phyloP scores from a whole-genome alignment of 2,329 filamentous ascomycete genomes.

The Aspergillus quadrilineatus region DNA sequence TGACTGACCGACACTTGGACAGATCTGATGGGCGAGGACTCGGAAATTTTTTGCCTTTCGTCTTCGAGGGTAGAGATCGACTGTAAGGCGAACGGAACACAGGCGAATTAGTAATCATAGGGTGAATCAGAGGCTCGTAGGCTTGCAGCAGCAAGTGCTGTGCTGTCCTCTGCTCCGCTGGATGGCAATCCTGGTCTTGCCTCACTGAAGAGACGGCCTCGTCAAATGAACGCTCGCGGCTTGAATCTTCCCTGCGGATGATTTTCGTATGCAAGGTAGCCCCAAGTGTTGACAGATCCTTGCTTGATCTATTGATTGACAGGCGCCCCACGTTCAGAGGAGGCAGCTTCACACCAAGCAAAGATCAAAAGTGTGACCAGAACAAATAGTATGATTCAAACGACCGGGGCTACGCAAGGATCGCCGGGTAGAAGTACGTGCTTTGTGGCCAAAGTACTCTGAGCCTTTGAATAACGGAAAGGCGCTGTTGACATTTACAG shows the following conservation, averaged over 20 bases:
- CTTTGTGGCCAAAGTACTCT: not conserved
- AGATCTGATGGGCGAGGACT: not conserved
- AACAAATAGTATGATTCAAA: not conserved
- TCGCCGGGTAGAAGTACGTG: constrained; percentile 6
- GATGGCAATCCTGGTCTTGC: not conserved
- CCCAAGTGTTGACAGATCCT: not conserved
- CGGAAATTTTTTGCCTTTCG: too few species aligned
- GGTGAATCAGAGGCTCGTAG: not conserved
- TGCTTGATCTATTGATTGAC: constrained; percentile 7
- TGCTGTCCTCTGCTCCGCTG: not conserved
- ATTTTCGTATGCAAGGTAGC: not conserved
- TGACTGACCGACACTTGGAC: not conserved
- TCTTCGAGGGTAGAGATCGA: too few species aligned
- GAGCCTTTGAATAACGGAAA: not conserved
- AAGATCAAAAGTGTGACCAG: not conserved
- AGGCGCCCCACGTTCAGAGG: constrained; percentile 5
- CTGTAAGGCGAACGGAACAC: not conserved
- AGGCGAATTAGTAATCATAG: not conserved
- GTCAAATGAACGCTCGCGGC: not conserved
- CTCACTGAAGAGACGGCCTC: not conserved
- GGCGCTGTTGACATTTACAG: not conserved
- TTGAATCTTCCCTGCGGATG: not conserved
- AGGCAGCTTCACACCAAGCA: not conserved
- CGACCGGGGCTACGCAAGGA: not conserved
- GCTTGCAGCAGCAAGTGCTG: not conserved